Base-by-base conservation (phyloP, 305 asterid species). In the Striga hermonthica region DNA sequence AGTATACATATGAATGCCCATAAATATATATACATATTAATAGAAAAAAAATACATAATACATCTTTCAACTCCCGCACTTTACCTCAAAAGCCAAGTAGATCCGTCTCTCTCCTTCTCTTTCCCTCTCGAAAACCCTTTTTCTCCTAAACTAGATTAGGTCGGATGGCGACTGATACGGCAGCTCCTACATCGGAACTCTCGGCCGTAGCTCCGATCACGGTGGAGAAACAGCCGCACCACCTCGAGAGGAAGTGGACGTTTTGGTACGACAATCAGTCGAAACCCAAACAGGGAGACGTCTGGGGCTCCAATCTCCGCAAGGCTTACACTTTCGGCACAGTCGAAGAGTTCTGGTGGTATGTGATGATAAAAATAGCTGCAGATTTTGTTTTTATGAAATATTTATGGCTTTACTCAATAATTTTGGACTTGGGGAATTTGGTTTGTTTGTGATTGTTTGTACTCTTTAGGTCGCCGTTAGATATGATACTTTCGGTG, bases 261-360 rank as follows among this genome's bases (percentile, higher is more conserved):
- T 87, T 91, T 75, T 91, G 98, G 98, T 85, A 70, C 74, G 97
- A 85, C 72, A 83, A 87, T 40, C 95, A 82, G 72, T 86, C 91
- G 0, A 88, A 80, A 72, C 83, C 87, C 3, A 89, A 87, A 57
- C 95, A 73, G 72, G 91, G 95, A 48, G 93, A 87, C 59, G 88
- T 85, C 47, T 91, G 97, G 98, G 98, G 91, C 31, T 45, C 58
- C 62, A 62, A 83, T 59, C 80, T 91, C 31, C 88, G 89, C 60
- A 81, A 83, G 74, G 88, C 65, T 38, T 89, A 85, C 66, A 87
- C 97, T 41, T 91, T 91, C 75, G 95, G 84, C 57, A 91, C 96
- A 16, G 95, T 91, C 41, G 97, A 91, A 66, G 97, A 91, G 68
- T 91, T 91, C 80, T 91, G 98, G 98, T 81, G 95, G 98, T 91